Base-by-base conservation (phyloP, 1,284 basidiomycete genomes). In the Ceratobasidium sp. region DNA sequence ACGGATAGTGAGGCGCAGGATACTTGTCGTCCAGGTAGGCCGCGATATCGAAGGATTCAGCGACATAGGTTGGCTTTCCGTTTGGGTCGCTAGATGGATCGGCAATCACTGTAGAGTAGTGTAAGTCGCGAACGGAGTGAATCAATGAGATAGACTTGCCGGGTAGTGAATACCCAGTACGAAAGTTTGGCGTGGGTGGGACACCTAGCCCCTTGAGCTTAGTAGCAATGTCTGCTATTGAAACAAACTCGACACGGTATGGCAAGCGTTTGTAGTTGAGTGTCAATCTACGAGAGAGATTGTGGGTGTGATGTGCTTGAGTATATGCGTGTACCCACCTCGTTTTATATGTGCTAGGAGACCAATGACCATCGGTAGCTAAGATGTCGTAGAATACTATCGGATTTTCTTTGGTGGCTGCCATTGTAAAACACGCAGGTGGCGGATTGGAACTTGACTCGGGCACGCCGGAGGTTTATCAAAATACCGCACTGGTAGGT, bases 161-260 rank as follows among this genome's bases (percentile, higher is more conserved):
- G n/a, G 74, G 74, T 23, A 75, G 41, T 0, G 72, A 73, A 55
- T 69, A 75, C 11, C 16, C 30, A n/a, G 64, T 49, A 44, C 16
- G 18, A 18, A 30, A 43, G 16, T 43, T 18, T 8, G 49, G 82
- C 77, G 41, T 85, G 78, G 13, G 80, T 84, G 75, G 69, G 13
- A 73, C 73, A 9, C 74, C 76, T 26, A 76, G 64, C 16, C 26
- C 50, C 18, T 59, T 62, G 1, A 77, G 61, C 16, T 50, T 75
- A 9, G 62, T 44, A 41, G 74, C 75, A 38, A 77, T 77, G 26
- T 78, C 77, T 6, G 75, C 69, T 32, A 73, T 76, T 28, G 72
- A 73, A n/a, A 78, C 49, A 58, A 64, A 77, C 26, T 74, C 71
- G 38, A 77, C 77, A n/a, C 67, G 69, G 73, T 78, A 78, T 13